phyloP scores from a whole-genome alignment of 2,329 filamentous ascomycete species.

The Microdochium trichocladiopsis region DNA sequence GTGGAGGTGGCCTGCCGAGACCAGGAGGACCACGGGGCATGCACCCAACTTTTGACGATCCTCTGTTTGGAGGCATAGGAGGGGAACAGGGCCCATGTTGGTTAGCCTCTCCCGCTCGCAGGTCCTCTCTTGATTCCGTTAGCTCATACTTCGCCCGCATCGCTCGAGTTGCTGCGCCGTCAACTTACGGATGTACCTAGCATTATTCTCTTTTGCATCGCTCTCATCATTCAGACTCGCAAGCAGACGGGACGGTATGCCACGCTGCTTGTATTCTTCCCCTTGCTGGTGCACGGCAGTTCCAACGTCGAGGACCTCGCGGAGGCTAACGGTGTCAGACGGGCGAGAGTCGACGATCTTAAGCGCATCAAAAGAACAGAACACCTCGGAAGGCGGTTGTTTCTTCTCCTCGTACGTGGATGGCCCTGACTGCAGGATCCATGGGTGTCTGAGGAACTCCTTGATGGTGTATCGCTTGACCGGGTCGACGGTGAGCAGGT shows the following conservation, averaged over 20 bases:
- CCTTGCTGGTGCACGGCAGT: conserved; percentile 96
- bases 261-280: conserved; percentile 86
- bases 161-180: too few species aligned
- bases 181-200: too few species aligned
- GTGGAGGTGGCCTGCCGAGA: too few species aligned
- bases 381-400: conserved; percentile 29
- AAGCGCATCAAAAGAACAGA: conserved; percentile 51
- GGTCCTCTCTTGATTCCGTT: too few species aligned
- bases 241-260: conserved; percentile 44
- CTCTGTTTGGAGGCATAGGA: too few species aligned
- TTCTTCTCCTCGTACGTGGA: conserved; percentile 54
- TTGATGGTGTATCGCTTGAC: conserved; percentile 91
- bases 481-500: conserved; percentile 89
- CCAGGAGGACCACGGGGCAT: too few species aligned
- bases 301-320: conserved; percentile 94
- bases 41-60: too few species aligned
- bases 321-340: conserved; percentile 87
- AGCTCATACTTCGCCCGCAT: too few species aligned
- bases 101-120: too few species aligned
- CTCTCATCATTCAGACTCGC: conserved; percentile 65
- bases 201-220: too few species aligned
- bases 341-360: conserved; percentile 69
- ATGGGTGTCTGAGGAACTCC: conserved; percentile 87
- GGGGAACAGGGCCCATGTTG: too few species aligned
- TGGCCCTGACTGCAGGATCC: conserved; percentile 65